Evolutionary conservation across 345 rosid species (phyloP).

Genomic region (Salix suchowensis): DNA sequence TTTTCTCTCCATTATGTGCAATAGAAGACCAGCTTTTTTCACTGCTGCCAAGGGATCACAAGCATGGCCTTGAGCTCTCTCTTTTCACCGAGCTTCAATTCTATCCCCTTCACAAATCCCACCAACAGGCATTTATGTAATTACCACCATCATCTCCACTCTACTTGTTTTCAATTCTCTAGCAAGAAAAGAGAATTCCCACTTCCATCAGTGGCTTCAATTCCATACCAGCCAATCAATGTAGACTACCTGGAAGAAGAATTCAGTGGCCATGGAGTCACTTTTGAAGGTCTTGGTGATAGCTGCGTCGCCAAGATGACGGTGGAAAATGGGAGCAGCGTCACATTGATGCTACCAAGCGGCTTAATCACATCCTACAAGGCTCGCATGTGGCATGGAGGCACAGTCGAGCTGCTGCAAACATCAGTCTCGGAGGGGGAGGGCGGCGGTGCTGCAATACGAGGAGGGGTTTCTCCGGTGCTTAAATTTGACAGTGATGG

Average conservation of each 20-base stretch:
- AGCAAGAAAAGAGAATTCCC: constrained; percentile 27
- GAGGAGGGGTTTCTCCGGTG: constrained; percentile 67
- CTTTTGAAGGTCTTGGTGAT: constrained; percentile 62
- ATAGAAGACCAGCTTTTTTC: background rate
- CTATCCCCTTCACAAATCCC: constrained; percentile 17
- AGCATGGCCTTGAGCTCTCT: constrained; percentile 39
- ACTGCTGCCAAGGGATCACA: background rate
- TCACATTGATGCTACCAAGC: constrained; percentile 57
- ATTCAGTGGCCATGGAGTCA: constrained; percentile 75
- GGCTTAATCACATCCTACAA: constrained; percentile 80
- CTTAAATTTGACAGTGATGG: constrained; percentile 34
- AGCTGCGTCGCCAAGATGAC: constrained; percentile 57
- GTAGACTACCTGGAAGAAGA: constrained; percentile 61
- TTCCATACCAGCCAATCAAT: constrained; percentile 48
- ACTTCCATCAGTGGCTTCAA: constrained; percentile 42
- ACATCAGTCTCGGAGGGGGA: constrained; percentile 60
- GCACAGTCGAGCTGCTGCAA: constrained; percentile 62
- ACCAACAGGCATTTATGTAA: background rate
- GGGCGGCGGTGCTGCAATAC: constrained; percentile 49
- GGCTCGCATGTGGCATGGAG: constrained; percentile 78
- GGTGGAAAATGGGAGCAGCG: constrained; percentile 63
- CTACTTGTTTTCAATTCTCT: constrained; percentile 11
- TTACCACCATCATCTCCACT: constrained; percentile 14
- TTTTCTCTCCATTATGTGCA: constrained; percentile 3
- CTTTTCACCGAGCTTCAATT: constrained; percentile 29